Conservation (phyloP, 495 filamentous ascomycete species). For the Xylaria cubensis region DNA sequence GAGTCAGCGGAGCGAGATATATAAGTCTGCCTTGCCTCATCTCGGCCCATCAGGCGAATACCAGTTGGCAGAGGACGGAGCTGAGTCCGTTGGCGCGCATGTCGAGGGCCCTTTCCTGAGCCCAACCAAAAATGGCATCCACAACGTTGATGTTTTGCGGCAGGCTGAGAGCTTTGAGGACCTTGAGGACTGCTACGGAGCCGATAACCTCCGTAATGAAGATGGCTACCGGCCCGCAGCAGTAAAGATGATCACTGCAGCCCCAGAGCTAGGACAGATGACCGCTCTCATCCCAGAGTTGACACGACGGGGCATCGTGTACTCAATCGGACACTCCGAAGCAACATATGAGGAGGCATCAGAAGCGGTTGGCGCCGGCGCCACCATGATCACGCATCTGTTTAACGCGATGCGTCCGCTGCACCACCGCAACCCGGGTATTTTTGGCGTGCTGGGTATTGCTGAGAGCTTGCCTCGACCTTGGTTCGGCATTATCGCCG, state of each 20-base stretch:
- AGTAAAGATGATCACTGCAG: conserved; percentile 80
- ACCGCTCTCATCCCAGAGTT: conserved; percentile 66
- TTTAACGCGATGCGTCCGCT: conserved; percentile 91
- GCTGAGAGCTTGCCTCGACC: conserved; percentile 56
- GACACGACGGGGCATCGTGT: conserved; percentile 65
- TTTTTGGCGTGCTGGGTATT: conserved; percentile 74
- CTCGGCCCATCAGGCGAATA: conserved; percentile 69
- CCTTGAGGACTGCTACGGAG: conserved; percentile 73
- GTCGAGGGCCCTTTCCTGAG: conserved; percentile 85
- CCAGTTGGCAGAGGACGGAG: conserved; percentile 64
- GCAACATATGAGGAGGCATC: conserved; percentile 78
- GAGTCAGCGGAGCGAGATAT: conserved; percentile 71
- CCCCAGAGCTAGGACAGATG: conserved; percentile 76
- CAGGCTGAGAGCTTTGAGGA: conserved; percentile 59
- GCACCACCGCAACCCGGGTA: conserved; percentile 83
- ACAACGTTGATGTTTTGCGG: conserved; percentile 70
- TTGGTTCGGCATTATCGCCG: conserved; percentile 70
- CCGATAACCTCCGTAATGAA: conserved; percentile 59
- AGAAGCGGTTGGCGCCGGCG: conserved; percentile 69
- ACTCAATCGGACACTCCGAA: conserved; percentile 82
- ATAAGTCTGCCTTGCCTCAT: conserved; percentile 74
- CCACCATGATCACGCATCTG: conserved; percentile 85
- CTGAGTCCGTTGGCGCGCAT: conserved; percentile 84
- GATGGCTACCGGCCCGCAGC: conserved; percentile 37
- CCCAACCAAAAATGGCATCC: conserved; percentile 72